Conservation (phyloP, 176 grass and related monocot species). For the Rhynchospora breviuscula region DNA sequence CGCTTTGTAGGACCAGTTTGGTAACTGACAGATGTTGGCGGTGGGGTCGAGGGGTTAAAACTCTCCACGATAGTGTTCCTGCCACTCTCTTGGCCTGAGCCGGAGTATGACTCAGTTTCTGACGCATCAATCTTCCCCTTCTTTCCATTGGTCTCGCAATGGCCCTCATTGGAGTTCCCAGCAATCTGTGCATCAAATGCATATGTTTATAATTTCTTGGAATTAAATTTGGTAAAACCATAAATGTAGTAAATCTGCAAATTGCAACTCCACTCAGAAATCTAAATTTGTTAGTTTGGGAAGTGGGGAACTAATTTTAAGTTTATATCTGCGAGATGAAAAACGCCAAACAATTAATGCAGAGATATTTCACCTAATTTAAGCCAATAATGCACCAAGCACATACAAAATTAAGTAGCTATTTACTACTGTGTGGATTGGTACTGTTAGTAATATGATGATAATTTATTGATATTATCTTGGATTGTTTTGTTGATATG, state of each 20-base stretch:
- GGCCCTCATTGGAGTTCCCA: slow-evolving; percentile 33
- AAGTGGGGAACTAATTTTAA: too few species aligned
- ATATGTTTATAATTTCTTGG: background rate
- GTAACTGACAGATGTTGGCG: slow-evolving; percentile 35
- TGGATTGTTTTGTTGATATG: too few species aligned
- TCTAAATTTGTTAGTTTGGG: background rate
- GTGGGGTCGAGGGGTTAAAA: slow-evolving; percentile 61
- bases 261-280: background rate
- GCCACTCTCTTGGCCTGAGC: slow-evolving; percentile 55
- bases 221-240: background rate
- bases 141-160: slow-evolving; percentile 28
- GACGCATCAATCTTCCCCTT: slow-evolving; percentile 31
- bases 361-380: slow-evolving; percentile 4
- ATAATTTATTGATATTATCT: too few species aligned
- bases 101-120: slow-evolving; percentile 50
- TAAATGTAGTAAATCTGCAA: background rate
- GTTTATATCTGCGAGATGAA: background rate
- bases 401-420: background rate
- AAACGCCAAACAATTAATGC: background rate
- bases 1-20: slow-evolving; percentile 48
- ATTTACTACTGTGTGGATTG: too few species aligned
- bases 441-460: too few species aligned
- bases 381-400: background rate
- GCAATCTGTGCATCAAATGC: slow-evolving; percentile 42
- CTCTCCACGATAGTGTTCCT: slow-evolving; percentile 66